phyloP scores from a whole-genome alignment of 495 filamentous ascomycete species.

The Penicillium salamii region DNA sequence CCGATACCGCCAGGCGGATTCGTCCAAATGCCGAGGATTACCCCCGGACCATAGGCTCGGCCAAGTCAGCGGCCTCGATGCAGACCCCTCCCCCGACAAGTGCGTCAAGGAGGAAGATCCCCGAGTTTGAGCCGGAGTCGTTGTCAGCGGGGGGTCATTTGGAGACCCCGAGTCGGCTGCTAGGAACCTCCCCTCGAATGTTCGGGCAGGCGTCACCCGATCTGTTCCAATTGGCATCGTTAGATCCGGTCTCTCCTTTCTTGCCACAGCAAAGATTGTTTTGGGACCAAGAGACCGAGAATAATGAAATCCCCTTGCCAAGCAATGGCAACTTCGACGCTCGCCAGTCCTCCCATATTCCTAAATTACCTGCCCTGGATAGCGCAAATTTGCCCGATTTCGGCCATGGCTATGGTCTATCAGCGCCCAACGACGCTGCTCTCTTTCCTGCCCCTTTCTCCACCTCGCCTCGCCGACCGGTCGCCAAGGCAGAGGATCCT shows the following conservation, averaged over 20 bases:
- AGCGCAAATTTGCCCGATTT: constrained; percentile 40
- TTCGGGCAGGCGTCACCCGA: constrained; percentile 63
- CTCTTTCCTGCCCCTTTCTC: constrained; percentile 48
- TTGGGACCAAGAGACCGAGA: constrained; percentile 64
- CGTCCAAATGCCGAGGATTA: constrained; percentile 43
- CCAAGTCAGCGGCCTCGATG: constrained; percentile 55
- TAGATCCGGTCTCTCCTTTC: constrained; percentile 66
- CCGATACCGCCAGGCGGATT: constrained; percentile 45
- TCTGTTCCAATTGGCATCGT: constrained; percentile 65
- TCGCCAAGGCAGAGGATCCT: constrained; percentile 48
- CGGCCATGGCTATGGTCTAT: constrained; percentile 27
- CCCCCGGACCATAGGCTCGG: constrained; percentile 37
- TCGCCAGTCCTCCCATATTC: constrained; percentile 25
- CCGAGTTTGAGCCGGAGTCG: constrained; percentile 26
- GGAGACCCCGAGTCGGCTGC: constrained; percentile 44
- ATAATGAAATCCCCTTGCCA: constrained; percentile 22
- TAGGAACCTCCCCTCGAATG: constrained; percentile 43
- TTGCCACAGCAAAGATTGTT: constrained; percentile 66
- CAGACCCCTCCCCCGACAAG: constrained; percentile 66
- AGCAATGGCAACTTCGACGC: not conserved
- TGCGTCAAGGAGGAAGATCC: constrained; percentile 48
- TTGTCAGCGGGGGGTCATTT: constrained; percentile 23
- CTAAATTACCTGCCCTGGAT: constrained; percentile 41
- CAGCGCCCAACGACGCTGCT: constrained; percentile 38
- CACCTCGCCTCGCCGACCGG: constrained; percentile 41